Conservation (phyloP, 2,329 filamentous ascomycete genomes). For the Alternaria ethzedia region DNA sequence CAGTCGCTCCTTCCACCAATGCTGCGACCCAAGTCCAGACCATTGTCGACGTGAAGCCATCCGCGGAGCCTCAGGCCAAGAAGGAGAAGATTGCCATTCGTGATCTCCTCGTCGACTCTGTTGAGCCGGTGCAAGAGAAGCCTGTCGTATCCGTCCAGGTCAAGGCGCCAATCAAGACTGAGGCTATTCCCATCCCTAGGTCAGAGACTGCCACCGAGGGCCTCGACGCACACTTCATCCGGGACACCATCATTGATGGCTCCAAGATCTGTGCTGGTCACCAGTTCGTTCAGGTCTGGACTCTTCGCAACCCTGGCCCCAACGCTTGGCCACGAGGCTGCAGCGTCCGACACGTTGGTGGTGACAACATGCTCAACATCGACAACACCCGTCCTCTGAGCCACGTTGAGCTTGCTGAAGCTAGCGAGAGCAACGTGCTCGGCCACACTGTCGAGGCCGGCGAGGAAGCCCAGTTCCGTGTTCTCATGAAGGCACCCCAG, state of each 20-base stretch:
- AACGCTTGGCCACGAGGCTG: constrained; percentile 85
- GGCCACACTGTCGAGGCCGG: constrained; percentile 73
- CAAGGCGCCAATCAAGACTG: constrained; percentile 16
- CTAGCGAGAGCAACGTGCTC: constrained; percentile 82
- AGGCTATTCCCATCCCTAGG: constrained; percentile 14
- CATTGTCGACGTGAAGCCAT: constrained; percentile 64
- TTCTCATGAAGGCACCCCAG: constrained; percentile 79
- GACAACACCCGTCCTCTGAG: constrained; percentile 81
- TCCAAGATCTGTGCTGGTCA: constrained; percentile 72
- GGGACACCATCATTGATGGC: constrained; percentile 81
- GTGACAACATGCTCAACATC: constrained; percentile 94
- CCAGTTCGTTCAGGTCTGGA: constrained; percentile 90
- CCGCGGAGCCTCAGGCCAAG: constrained; percentile 51
- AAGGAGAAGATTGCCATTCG: constrained; percentile 52
- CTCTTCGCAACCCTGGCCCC: constrained; percentile 82
- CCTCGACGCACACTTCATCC: constrained; percentile 73
- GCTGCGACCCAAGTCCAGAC: constrained; percentile 71
- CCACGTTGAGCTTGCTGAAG: constrained; percentile 75
- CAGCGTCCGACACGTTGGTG: constrained; percentile 88
- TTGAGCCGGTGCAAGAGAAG: constrained; percentile 44
- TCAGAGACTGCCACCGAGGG: constrained; percentile 29
- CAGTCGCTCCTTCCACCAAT: constrained; percentile 56
- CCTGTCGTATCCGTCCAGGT: constrained; percentile 24
- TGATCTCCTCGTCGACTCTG: constrained; percentile 44
- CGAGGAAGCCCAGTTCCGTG: constrained; percentile 79